Conservation (phyloP, 371 early-diverging fungal species). For the Cokeromyces recurvatus region DNA sequence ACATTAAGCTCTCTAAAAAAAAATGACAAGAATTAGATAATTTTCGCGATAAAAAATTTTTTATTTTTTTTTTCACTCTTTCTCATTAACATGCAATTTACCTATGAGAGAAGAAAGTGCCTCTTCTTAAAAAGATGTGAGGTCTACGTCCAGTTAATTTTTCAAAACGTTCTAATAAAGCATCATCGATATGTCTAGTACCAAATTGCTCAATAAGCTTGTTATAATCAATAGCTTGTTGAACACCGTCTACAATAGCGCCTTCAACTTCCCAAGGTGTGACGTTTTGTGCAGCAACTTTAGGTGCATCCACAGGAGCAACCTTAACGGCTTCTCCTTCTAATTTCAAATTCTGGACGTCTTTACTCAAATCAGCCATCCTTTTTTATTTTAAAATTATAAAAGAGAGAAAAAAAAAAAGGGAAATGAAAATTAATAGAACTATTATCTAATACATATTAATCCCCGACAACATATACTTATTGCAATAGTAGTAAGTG, state of each 20-base stretch:
- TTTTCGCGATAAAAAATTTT: no score
- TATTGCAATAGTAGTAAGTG: no score
- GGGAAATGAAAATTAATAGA: no score
- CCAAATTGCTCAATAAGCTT: slow-evolving; percentile 96
- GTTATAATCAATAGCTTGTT: slow-evolving; percentile 93
- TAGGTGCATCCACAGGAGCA: slow-evolving; percentile 3
- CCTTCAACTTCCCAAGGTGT: slow-evolving; percentile 98
- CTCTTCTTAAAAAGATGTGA: slow-evolving; percentile 89
- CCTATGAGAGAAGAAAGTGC: slow-evolving; percentile 98
- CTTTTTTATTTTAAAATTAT: neutral
- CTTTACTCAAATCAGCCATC: slow-evolving; percentile 13
- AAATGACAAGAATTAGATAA: no score
- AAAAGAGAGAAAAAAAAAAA: neutral
- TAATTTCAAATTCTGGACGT: slow-evolving; percentile 7
- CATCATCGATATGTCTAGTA: slow-evolving; percentile 78
- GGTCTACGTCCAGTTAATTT: slow-evolving; percentile 79
- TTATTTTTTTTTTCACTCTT: no score
- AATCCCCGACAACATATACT: no score
- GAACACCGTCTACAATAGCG: slow-evolving; percentile 82
- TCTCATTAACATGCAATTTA: no score
- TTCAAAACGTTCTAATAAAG: slow-evolving; percentile 79
- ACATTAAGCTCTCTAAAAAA: slow-evolving; percentile 79
- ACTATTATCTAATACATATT: no score
- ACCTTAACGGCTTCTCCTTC: slow-evolving; percentile 4
- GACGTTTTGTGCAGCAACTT: slow-evolving; percentile 59